Percentiles rank a stretch among this genome's conserved stretches.
Evolutionary conservation across 202 grass and related monocot species (phyloP).

Genomic region (Carex arenaria): DNA sequence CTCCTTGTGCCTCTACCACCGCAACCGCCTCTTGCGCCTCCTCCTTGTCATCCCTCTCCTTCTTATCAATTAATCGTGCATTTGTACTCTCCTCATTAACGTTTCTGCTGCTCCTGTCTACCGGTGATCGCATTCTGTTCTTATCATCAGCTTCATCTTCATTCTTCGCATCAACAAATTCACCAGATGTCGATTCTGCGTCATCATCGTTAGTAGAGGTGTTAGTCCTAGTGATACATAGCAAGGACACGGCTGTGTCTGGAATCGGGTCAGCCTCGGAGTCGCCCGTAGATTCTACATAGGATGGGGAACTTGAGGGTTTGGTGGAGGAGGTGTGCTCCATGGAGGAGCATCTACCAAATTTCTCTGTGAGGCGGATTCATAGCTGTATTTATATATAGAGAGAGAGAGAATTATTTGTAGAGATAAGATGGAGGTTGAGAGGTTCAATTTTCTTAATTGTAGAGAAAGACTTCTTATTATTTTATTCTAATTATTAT

Average conservation of each 20-base stretch:
- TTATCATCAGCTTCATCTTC: background rate
- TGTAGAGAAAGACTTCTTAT: background rate
- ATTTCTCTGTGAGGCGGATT: background rate
- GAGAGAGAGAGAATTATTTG: background rate
- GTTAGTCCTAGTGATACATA: background rate
- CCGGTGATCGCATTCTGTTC: background rate
- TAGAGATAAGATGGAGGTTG: background rate
- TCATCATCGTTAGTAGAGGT: conserved; percentile 11
- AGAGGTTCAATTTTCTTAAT: background rate
- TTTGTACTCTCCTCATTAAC: background rate
- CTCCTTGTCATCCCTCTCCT: background rate
- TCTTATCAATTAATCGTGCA: background rate
- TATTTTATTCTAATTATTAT: background rate
- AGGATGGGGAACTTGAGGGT: background rate
- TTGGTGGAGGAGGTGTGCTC: background rate
- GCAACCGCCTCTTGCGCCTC: background rate
- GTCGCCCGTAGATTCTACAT: conserved; percentile 30
- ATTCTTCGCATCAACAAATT: background rate
- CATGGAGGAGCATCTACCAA: conserved; percentile 1
- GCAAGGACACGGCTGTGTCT: background rate
- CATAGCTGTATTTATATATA: background rate
- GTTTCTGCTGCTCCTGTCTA: background rate
- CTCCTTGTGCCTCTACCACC: background rate
- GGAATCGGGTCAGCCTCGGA: conserved; percentile 25
- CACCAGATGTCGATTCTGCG: conserved; percentile 38